Evolutionary conservation across 768 basidiomycete genomes (phyloP), one percentile per base, ranked within the genome.

Genomic region (Boletus tomentosulus): DNA sequence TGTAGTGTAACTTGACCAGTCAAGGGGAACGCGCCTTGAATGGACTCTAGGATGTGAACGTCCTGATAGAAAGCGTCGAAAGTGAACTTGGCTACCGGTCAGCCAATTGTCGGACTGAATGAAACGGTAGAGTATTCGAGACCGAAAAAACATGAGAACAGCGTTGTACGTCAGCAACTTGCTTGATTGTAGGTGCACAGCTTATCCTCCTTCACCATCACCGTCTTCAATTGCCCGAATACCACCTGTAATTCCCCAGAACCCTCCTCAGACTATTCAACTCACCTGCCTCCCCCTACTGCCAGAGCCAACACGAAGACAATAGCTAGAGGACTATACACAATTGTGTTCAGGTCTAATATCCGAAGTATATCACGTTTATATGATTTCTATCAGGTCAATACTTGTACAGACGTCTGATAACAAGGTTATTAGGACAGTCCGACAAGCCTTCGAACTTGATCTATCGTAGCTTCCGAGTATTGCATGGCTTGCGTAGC

Each of bases 401-500:
- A 12, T 33, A 33, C 12, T 33, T 33, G 4, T 12, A 12, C 31
- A 34, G 33, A 34, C 13, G 13, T 34, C 33, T 11, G 33, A 34
- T 34, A 19, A n/a, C 37, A 19, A 22, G n/a, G 10, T 2, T 39
- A 15, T n/a, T 12, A 46, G 9, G 28, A 28, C 45, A 87, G 58
- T 1, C 94, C 94, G 22, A 95, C 70, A n/a, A 77, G 75, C 49
- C 61, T 65, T 62, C 87, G 81, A 13, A 97, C 90, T 58, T 84
- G 76, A 38, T 60, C 63, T 78, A 98, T 79, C 4, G 87, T 92
- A 45, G 55, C 61, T 25, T 73, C 70, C 0, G 92, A 89, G n/a
- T 73, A 66, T 53, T 76, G 77, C 58, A 74, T 77, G 1, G 93
- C 93, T 60, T 71, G 79, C 46, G 72, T 73, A 3, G 81, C 83